Base-by-base conservation (phyloP, 345 rosid species). In the Gossypium stocksii region DNA sequence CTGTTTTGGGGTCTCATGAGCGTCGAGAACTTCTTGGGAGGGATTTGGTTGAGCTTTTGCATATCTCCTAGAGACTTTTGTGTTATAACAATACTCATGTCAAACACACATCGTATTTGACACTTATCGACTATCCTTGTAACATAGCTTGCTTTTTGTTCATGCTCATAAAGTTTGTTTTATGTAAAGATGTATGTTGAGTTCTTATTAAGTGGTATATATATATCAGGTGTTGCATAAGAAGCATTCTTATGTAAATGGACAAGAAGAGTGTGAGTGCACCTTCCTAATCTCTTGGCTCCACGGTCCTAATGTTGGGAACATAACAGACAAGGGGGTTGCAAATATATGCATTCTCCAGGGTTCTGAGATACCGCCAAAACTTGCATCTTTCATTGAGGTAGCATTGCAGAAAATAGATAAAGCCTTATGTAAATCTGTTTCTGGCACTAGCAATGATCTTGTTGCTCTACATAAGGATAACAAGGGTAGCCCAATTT, bases 231-330 rank as follows among this genome's bases (percentile, higher is more conserved):
- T 85, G 51, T 12, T 38, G 38, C n/a, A 4, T 43, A 48, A 25
- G 53, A 53, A 70, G 38, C 91, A 85, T 80, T 71, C 76, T 51
- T 64, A 78, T 73, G 71, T 7, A 1, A 57, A 77, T 2, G 87
- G 87, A 59, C 82, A 78, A 68, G 89, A 85, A 67, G 79, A 51
- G 61, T 87, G 91, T 60, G 4, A 2, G 58, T 87, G 91, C 69
- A 48, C 43, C n/a, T 87, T 85, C 76, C 9, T 81, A 25, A 60
- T 87, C 25, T n/a, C 20, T 27, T 85, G 86, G 91, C 49, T 43
- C 16, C 89, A 87, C 53, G 89, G 91, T 65, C 87, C 86, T 3
- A 2, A 4, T 23, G 54, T 51, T 9, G 82, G 73, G 19, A 66
- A 8, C 25, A 16, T 76, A 65, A 9, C 43, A 9, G 19, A 45